Evolutionary conservation across 371 early-diverging fungal species (phyloP).

Genomic region (Mucor plumbeus): DNA sequence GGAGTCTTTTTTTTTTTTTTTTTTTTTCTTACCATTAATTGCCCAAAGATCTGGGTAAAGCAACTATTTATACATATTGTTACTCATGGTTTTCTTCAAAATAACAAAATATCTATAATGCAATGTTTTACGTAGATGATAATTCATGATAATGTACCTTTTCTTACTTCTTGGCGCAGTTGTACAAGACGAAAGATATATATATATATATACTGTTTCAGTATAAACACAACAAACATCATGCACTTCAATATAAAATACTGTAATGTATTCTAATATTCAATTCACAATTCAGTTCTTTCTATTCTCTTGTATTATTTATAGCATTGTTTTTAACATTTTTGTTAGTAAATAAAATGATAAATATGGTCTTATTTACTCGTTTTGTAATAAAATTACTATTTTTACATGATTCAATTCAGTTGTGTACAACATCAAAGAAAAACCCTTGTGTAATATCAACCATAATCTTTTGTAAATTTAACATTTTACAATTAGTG

Average conservation of each 20-base stretch:
- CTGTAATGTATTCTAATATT: not conserved
- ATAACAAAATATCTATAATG: too few relatives aligned
- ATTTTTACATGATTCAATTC: not conserved
- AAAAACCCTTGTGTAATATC: not conserved
- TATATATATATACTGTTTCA: not conserved
- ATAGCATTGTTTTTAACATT: not conserved
- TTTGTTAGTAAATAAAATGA: not conserved
- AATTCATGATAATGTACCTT: too few relatives aligned
- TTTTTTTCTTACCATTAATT: too few relatives aligned
- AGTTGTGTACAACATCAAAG: not conserved
- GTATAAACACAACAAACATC: not conserved
- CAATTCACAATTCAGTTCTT: not conserved
- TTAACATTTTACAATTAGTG: too few relatives aligned
- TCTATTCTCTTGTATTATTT: constrained; percentile 1
- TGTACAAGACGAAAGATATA: not conserved
- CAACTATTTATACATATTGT: too few relatives aligned
- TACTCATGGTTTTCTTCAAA: too few relatives aligned
- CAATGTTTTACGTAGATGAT: too few relatives aligned
- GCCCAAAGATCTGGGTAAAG: too few relatives aligned
- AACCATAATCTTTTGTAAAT: not conserved
- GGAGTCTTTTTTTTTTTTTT: not conserved
- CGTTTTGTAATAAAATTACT: constrained; percentile 7
- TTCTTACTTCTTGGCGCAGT: not conserved
- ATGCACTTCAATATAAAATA: not conserved
- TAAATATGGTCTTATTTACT: constrained; percentile 21